Evolutionary conservation across 495 filamentous ascomycete species (phyloP), one percentile per base, ranked within the genome.

Genomic region (Trichoderma virens): DNA sequence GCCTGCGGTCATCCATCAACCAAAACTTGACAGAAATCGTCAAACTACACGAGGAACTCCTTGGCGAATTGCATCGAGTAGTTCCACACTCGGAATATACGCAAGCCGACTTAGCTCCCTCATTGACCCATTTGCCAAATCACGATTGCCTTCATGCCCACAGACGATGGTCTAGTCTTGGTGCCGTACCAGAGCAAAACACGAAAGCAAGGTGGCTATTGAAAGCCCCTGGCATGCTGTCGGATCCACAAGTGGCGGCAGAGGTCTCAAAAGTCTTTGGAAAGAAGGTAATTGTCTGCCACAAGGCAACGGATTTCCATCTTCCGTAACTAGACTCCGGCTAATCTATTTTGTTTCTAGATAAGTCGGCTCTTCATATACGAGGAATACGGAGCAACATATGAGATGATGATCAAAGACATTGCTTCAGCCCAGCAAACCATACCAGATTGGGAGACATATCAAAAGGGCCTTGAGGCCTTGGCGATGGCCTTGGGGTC

Each of bases 401-500:
- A 93, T 75, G 90, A 96, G 67, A 72, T 90, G 62, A 87, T 97
- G 77, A 82, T 86, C 32, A 85, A 90, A 67, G 91, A 94, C 64
- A 75, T 93, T 32, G 82, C 83, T n/a, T 78, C 86, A 9, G 76
- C 88, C 18, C 88, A 88, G 41, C 83, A 84, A 56, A 84, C 82
- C 14, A 80, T 92, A 63, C 85, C 89, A 28, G 81, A 88, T n/a
- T 96, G 91, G 90, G 78, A 84, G 59, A 80, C 82, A 5, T 93
- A 90, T 69, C 92, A 97, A 67, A 88, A 86, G 72, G 95, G 93
- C 3, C 86, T 97, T 13, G 94, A 98, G 75, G 87, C 90, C 20
- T 74, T 98, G 59, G 88, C 90, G 8, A 87, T 88, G 59, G 88
- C 90, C 4, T 74, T 95, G 9, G 81, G 85, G 20, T 89, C 93